These are phyloP conservation scores for Sclerotinia sclerotiorum DNA, from an alignment of 2,329 filamentous ascomycete species.

Conservation along the genomic window DNA sequence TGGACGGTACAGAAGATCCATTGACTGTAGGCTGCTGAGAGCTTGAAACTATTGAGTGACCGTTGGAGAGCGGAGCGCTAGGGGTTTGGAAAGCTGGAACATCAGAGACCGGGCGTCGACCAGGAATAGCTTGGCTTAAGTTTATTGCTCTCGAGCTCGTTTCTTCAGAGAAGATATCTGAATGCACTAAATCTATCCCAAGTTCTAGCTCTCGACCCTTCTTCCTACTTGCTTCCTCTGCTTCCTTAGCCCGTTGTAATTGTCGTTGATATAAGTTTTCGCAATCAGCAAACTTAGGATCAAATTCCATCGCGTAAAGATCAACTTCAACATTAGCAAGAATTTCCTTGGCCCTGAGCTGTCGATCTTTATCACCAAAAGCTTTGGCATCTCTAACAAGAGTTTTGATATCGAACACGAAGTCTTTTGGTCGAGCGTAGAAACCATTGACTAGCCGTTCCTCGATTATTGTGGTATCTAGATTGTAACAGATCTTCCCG, in stretches of 20 bases:
- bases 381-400: constrained; percentile 82
- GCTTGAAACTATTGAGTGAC: constrained; percentile 45
- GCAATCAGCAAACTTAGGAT: constrained; percentile 71
- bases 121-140: constrained; percentile 65
- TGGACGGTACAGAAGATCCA: constrained; percentile 52
- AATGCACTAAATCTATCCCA: constrained; percentile 43
- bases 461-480: constrained; percentile 90
- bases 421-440: constrained; percentile 88
- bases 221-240: constrained; percentile 57
- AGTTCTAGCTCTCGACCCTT: constrained; percentile 26
- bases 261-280: constrained; percentile 78
- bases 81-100: constrained; percentile 46
- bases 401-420: constrained; percentile 80
- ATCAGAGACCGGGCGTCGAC: constrained; percentile 41
- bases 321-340: constrained; percentile 93
- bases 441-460: constrained; percentile 96
- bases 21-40: constrained; percentile 52
- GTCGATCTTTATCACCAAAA: constrained; percentile 77
- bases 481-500: constrained; percentile 89
- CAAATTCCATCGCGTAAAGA: constrained; percentile 71
- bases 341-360: constrained; percentile 87
- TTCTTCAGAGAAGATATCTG: constrained; percentile 46
- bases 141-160: constrained; percentile 50
- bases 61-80: constrained; percentile 58
- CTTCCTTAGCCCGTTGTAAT: constrained; percentile 61